phyloP scores from a whole-genome alignment of 2,329 filamentous ascomycete genomes.

The Colletotrichum sp. region DNA sequence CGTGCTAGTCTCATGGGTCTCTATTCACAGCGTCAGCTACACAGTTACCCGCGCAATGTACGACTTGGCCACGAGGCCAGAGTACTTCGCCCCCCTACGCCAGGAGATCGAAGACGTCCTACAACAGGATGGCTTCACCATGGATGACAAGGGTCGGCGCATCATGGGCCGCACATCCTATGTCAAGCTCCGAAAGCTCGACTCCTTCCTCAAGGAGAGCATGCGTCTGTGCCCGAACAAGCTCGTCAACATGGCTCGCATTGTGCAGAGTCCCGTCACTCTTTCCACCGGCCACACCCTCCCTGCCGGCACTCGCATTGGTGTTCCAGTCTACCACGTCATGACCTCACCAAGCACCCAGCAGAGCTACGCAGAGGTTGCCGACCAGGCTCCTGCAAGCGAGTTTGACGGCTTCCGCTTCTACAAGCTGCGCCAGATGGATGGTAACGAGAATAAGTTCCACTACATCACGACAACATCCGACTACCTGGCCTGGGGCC shows the following conservation, averaged over 20 bases:
- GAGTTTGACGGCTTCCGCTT: constrained; percentile 29
- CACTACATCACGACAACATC: constrained; percentile 33
- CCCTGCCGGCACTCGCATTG: constrained; percentile 29
- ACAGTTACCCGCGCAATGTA: constrained; percentile 38
- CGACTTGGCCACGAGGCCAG: constrained; percentile 42
- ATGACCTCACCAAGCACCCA: constrained; percentile 15
- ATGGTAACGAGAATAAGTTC: constrained; percentile 22
- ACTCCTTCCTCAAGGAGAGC: constrained; percentile 41
- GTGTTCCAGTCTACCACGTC: constrained; percentile 26
- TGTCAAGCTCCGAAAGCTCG: constrained; percentile 31
- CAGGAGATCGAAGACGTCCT: constrained; percentile 45
- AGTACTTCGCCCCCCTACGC: constrained; percentile 43
- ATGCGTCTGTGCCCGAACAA: constrained; percentile 32
- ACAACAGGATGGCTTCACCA: constrained; percentile 32
- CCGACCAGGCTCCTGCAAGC: constrained; percentile 19
- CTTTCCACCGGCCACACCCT: constrained; percentile 33
- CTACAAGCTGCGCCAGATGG: constrained; percentile 20
- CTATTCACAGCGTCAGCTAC: constrained; percentile 4
- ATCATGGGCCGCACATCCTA: constrained; percentile 1
- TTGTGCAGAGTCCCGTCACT: constrained; percentile 18
- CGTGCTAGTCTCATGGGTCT: background rate
- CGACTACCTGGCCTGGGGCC: constrained; percentile 37
- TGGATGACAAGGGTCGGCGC: background rate
- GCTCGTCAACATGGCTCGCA: constrained; percentile 21
- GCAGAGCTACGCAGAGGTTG: constrained; percentile 18